These are phyloP conservation scores for Neofusicoccum umdonicola DNA, from an alignment of 2,329 filamentous ascomycete species.

Conservation along the genomic window DNA sequence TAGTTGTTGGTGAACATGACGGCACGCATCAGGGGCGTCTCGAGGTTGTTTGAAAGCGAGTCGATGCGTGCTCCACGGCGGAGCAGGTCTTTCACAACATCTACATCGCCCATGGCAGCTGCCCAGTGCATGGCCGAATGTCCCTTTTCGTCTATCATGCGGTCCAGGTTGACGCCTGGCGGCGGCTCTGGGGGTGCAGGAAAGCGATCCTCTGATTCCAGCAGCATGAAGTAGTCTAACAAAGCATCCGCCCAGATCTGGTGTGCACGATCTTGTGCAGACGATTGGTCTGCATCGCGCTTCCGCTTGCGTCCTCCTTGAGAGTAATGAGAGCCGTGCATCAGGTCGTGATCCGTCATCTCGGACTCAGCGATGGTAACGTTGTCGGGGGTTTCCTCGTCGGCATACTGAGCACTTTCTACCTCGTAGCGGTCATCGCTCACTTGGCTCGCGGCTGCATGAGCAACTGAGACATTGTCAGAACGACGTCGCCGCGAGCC, in stretches of 20 bases:
- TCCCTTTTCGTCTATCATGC: slow-evolving; percentile 87
- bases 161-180: slow-evolving; percentile 81
- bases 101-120: slow-evolving; percentile 92
- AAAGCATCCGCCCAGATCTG: slow-evolving; percentile 89
- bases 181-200: slow-evolving; percentile 73
- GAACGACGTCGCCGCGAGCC: too few relatives aligned
- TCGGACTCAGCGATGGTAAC: slow-evolving; percentile 81
- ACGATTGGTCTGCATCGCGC: slow-evolving; percentile 65
- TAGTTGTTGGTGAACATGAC: slow-evolving; percentile 97
- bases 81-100: slow-evolving; percentile 84
- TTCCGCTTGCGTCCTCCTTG: slow-evolving; percentile 70
- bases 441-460: slow-evolving; percentile 38
- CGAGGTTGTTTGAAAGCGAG: slow-evolving; percentile 61
- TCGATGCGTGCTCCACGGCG: slow-evolving; percentile 73
- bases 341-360: slow-evolving; percentile 77
- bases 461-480: neutral
- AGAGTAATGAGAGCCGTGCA: slow-evolving; percentile 66
- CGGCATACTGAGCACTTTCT: slow-evolving; percentile 61
- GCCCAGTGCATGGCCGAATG: slow-evolving; percentile 97
- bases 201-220: slow-evolving; percentile 72
- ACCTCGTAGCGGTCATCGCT: slow-evolving; percentile 66
- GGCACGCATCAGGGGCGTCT: slow-evolving; percentile 91
- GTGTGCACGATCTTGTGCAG: slow-evolving; percentile 74
- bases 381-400: slow-evolving; percentile 81
- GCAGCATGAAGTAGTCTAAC: slow-evolving; percentile 91